Evolutionary conservation across 2,329 filamentous ascomycete genomes (phyloP).

Genomic region (Diplodia intermedia): DNA sequence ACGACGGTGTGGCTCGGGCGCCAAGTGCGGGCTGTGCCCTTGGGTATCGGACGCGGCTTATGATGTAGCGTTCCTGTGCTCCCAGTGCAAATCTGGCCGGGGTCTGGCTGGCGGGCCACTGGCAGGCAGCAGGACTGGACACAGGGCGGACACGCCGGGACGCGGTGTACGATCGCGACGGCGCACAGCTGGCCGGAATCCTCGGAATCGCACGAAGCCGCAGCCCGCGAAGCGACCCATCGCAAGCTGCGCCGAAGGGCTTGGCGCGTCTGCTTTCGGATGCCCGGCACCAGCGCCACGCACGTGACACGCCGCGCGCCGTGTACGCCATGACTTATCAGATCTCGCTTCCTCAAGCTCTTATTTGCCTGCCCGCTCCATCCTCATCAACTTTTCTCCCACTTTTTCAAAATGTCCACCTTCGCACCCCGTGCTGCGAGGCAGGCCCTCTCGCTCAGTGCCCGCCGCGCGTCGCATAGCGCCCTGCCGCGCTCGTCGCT

Average conservation of each 20-base stretch:
- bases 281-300: neutral
- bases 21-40: slow-evolving; percentile 17
- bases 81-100: slow-evolving; percentile 19
- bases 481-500: slow-evolving; percentile 51
- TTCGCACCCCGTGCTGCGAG: slow-evolving; percentile 72
- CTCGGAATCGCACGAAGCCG: slow-evolving; percentile 10
- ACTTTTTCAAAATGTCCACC: slow-evolving; percentile 51
- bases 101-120: slow-evolving; percentile 8
- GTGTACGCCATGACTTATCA: slow-evolving; percentile 24
- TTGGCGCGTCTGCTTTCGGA: slow-evolving; percentile 17
- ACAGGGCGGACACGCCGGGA: neutral
- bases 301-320: slow-evolving; percentile 1
- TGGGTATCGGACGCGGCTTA: neutral
- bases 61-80: slow-evolving; percentile 18
- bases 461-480: slow-evolving; percentile 56
- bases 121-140: slow-evolving; percentile 15
- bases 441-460: slow-evolving; percentile 71
- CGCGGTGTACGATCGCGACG: too few relatives aligned
- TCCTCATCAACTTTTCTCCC: slow-evolving; percentile 21
- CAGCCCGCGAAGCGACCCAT: slow-evolving; percentile 19
- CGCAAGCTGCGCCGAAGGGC: slow-evolving; percentile 1
- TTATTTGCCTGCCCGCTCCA: slow-evolving; percentile 33
- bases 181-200: neutral
- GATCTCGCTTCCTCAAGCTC: slow-evolving; percentile 30
- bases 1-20: slow-evolving; percentile 28